phyloP scores from a whole-genome alignment of 768 basidiomycete species.

The Amanita rimosa region DNA sequence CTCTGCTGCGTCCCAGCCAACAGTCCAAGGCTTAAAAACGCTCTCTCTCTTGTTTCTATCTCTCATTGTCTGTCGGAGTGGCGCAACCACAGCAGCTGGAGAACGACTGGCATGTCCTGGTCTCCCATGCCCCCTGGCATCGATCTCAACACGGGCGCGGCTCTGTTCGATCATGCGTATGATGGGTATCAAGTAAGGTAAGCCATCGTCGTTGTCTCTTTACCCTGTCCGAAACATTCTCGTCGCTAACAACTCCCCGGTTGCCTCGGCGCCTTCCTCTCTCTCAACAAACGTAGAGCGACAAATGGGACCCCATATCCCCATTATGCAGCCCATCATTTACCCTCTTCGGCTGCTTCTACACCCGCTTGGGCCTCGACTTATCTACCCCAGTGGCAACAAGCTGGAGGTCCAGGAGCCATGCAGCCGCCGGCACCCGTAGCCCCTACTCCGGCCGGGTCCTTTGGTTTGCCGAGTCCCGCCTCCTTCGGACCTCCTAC shows the following conservation, averaged over 20 bases:
- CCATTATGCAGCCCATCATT: not conserved
- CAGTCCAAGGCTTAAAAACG: too few species aligned
- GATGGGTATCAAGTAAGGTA: constrained; percentile 13
- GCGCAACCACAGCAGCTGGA: too few species aligned
- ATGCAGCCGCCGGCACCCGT: not conserved
- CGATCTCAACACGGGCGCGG: constrained; percentile 11
- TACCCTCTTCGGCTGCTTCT: not conserved
- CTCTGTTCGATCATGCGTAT: constrained; percentile 19
- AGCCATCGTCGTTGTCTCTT: constrained; percentile 1
- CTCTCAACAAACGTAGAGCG: not conserved
- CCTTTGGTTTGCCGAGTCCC: constrained; percentile 1
- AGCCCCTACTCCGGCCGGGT: constrained; percentile 6
- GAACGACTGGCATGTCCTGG: constrained; percentile 6
- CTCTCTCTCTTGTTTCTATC: too few species aligned
- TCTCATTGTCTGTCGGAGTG: too few species aligned
- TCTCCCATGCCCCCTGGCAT: constrained; percentile 15
- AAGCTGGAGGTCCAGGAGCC: not conserved
- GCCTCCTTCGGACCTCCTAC: constrained; percentile 11
- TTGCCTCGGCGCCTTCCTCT: not conserved
- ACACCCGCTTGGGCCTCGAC: not conserved
- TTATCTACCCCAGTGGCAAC: not conserved
- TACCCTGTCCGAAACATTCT: not conserved
- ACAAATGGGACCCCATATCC: constrained; percentile 2
- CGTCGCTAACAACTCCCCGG: not conserved
- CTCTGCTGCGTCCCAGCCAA: too few species aligned